These are phyloP conservation scores for Tetrapisispora nanseiensis DNA, from an alignment of 805 yeast species.

Conservation along the genomic window DNA sequence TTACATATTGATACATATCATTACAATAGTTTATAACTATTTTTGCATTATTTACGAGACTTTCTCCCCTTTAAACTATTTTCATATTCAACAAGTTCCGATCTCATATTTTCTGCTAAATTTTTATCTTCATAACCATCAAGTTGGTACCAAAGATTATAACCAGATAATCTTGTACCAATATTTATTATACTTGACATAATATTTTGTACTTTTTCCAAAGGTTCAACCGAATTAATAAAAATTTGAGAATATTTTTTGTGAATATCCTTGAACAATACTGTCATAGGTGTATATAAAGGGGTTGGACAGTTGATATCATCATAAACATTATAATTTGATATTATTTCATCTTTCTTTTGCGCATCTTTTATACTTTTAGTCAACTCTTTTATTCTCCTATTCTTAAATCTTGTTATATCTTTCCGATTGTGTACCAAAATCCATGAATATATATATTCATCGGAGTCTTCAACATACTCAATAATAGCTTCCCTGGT, in stretches of 20 bases:
- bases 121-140: constrained; percentile 65
- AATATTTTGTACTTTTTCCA: constrained; percentile 43
- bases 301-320: constrained; percentile 31
- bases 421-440: constrained; percentile 26
- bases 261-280: constrained; percentile 58
- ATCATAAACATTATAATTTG: constrained; percentile 21
- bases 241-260: constrained; percentile 53
- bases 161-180: constrained; percentile 53
- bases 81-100: constrained; percentile 46
- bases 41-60: constrained; percentile 8
- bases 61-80: constrained; percentile 31
- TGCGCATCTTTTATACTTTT: constrained; percentile 13
- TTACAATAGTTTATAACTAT: background rate
- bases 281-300: constrained; percentile 51
- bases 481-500: constrained; percentile 77
- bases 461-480: constrained; percentile 23
- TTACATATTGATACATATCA: background rate
- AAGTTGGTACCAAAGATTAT: constrained; percentile 74
- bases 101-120: constrained; percentile 54
- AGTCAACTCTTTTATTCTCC: constrained; percentile 11
- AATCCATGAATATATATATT: constrained; percentile 27
- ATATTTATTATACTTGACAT: constrained; percentile 53
- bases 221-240: constrained; percentile 51
- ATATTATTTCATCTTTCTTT: constrained; percentile 9
- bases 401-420: constrained; percentile 15